A percentile compares a stretch with the other conserved stretches of the same genome.
phyloP scores from a whole-genome alignment of 345 rosid species.

The Gossypium mustelinum region DNA sequence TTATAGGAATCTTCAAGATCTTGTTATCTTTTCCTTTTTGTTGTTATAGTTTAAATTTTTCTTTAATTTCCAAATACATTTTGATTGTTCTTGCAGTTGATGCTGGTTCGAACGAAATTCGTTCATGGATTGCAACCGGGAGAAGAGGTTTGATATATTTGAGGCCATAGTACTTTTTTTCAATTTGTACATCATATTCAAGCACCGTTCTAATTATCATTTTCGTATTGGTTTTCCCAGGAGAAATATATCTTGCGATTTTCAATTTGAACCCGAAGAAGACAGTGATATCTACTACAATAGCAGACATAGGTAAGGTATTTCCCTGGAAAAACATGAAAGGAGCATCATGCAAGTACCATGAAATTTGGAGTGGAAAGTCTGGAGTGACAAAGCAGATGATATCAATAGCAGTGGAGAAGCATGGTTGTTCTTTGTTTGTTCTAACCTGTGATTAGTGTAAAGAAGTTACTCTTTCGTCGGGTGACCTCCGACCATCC shows the following conservation, averaged over 20 bases:
- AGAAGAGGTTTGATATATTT: constrained; percentile 45
- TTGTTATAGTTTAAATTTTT: neutral
- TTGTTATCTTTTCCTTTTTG: neutral
- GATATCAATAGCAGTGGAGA: constrained; percentile 39
- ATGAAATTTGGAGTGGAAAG: constrained; percentile 66
- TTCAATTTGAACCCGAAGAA: constrained; percentile 49
- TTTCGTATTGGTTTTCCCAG: constrained; percentile 20
- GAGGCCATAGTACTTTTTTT: neutral
- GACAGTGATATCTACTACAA: constrained; percentile 48
- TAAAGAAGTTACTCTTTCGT: neutral
- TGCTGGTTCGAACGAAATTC: constrained; percentile 42
- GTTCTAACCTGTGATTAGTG: constrained; percentile 43
- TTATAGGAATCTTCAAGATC: neutral
- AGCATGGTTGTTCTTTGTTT: constrained; percentile 59
- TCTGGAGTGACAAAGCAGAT: constrained; percentile 25
- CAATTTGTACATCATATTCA: neutral
- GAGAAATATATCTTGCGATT: constrained; percentile 53
- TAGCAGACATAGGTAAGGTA: constrained; percentile 53
- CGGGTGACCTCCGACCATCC: neutral
- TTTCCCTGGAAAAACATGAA: constrained; percentile 34
- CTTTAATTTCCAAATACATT: constrained; percentile 12
- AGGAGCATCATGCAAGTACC: constrained; percentile 38
- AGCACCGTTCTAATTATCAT: constrained; percentile 4
- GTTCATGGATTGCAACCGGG: constrained; percentile 89
- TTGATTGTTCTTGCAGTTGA: constrained; percentile 22